Evolutionary conservation across 2,329 filamentous ascomycete genomes (phyloP).

Genomic region (Ceratocystis diversiconidia): DNA sequence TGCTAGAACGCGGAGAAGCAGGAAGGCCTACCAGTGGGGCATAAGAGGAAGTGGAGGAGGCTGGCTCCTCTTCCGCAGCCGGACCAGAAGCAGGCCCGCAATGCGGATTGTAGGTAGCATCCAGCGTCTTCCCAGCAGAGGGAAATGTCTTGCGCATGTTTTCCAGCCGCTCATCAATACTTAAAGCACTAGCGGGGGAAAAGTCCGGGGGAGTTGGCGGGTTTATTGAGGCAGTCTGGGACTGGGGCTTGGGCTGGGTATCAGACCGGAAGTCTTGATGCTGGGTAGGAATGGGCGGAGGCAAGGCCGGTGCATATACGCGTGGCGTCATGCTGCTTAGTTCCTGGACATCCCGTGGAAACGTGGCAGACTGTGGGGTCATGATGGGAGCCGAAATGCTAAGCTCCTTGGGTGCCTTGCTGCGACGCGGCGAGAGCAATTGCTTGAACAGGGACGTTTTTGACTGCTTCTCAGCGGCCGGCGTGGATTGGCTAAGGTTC

Average conservation of each 20-base stretch:
- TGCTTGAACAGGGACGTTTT: constrained; percentile 44
- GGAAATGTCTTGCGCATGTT: background rate
- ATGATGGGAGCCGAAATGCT: constrained; percentile 52
- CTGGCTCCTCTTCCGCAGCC: constrained; percentile 26
- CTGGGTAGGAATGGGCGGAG: constrained; percentile 31
- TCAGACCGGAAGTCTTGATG: constrained; percentile 27
- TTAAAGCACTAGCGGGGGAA: constrained; percentile 33
- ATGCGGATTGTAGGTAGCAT: too few species aligned
- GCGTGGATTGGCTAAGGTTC: constrained; percentile 31
- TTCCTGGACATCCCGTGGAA: constrained; percentile 43
- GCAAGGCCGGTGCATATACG: constrained; percentile 42
- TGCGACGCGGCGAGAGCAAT: constrained; percentile 44
- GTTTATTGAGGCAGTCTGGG: background rate
- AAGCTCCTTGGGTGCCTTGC: constrained; percentile 32
- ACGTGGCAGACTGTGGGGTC: constrained; percentile 47
- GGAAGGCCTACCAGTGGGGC: constrained; percentile 37
- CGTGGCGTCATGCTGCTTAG: constrained; percentile 44
- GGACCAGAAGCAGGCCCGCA: background rate
- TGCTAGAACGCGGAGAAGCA: constrained; percentile 24
- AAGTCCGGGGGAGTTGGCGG: constrained; percentile 30
- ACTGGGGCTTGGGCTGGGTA: constrained; percentile 23
- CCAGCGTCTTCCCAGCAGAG: background rate
- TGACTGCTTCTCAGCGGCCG: constrained; percentile 36
- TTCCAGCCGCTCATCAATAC: constrained; percentile 34
- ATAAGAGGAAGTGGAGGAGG: constrained; percentile 34